A percentile compares a stretch with the other conserved stretches of the same genome.
These are phyloP conservation scores for Tremella yokohamensis DNA, from an alignment of 768 basidiomycete species.

Conservation along the genomic window DNA sequence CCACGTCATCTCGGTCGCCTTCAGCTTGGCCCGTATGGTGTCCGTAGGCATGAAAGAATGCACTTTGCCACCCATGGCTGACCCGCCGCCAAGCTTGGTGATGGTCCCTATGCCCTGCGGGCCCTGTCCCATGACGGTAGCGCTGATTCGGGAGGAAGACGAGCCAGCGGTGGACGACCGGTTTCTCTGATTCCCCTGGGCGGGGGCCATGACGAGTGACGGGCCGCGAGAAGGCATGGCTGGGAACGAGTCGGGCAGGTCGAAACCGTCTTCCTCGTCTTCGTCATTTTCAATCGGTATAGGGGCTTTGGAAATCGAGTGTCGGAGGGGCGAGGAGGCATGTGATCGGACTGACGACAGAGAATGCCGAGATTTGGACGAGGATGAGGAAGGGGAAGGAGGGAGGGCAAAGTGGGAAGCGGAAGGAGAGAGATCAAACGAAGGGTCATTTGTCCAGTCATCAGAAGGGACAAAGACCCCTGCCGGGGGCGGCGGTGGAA, in stretches of 20 bases:
- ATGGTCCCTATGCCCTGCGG: constrained; percentile 36
- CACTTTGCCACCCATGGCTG: background rate
- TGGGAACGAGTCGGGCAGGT: constrained; percentile 18
- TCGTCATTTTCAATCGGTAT: constrained; percentile 1
- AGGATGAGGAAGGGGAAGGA: constrained; percentile 20
- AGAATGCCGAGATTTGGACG: constrained; percentile 17
- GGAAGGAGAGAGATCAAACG: constrained; percentile 32
- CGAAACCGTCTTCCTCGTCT: constrained; percentile 12
- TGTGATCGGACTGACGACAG: constrained; percentile 6
- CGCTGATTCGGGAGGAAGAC: constrained; percentile 1
- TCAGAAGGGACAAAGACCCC: constrained; percentile 28
- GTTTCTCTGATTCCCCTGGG: background rate
- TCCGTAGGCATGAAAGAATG: background rate
- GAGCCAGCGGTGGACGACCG: background rate
- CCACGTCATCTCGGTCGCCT: constrained; percentile 29
- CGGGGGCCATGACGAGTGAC: background rate
- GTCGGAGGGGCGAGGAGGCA: constrained; percentile 11
- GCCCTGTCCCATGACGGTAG: constrained; percentile 29
- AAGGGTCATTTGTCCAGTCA: constrained; percentile 44
- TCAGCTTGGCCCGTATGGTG: constrained; percentile 20
- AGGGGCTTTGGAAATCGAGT: constrained; percentile 3
- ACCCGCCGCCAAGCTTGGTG: constrained; percentile 23
- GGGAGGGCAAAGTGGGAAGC: constrained; percentile 5
- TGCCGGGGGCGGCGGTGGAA: constrained; percentile 19
- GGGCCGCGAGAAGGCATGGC: constrained; percentile 3